Percentiles rank a stretch among this genome's conserved stretches.
phyloP scores from a whole-genome alignment of 1,139 yeast species.

The Blastobotrys arbuscula region DNA sequence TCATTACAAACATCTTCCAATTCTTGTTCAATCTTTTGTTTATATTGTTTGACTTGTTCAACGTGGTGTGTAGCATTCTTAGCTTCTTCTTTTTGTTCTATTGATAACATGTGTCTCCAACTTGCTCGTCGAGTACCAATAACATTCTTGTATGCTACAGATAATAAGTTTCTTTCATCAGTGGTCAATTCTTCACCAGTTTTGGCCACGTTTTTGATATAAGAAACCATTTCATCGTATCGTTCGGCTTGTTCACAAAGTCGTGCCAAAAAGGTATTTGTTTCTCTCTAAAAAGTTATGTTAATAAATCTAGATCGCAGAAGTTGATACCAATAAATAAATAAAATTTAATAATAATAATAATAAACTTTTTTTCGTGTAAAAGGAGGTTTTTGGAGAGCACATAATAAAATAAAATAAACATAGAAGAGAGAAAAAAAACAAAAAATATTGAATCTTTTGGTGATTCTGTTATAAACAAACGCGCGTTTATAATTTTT shows the following conservation, averaged over 20 bases:
- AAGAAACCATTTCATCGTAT: constrained; percentile 98
- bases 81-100: constrained; percentile 96
- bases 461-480: no score
- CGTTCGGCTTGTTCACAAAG: constrained; percentile 99
- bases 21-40: constrained; percentile 92
- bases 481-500: no score
- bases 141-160: constrained; percentile 97
- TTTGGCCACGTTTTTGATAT: constrained; percentile 96
- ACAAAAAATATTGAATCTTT: no score
- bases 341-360: no score
- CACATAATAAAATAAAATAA: no score
- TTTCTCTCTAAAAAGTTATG: constrained; percentile 82
- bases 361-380: no score
- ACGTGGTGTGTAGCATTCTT: constrained; percentile 86
- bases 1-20: constrained; percentile 94
- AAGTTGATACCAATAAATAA: no score
- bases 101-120: constrained; percentile 98
- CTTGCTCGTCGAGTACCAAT: constrained; percentile 99
- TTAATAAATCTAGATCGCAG: no score
- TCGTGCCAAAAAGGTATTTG: constrained; percentile 93
- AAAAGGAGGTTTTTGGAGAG: no score
- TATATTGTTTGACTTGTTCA: constrained; percentile 84
- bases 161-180: constrained; percentile 94
- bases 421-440: no score
- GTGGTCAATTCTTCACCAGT: constrained; percentile 94